Base-by-base conservation (phyloP, 805 yeast species). In the Phaffomyces thermotolerans region DNA sequence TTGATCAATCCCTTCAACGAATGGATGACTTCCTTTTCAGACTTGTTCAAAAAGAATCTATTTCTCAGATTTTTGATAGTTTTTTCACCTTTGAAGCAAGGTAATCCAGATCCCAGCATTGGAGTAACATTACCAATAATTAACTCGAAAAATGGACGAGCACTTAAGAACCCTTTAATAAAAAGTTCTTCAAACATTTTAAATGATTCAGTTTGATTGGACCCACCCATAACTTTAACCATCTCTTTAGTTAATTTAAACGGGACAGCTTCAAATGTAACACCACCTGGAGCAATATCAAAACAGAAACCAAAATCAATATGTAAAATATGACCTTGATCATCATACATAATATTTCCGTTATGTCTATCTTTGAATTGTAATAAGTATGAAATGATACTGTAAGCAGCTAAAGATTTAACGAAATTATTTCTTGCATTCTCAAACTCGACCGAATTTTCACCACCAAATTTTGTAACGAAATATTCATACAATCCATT, bases 281-380 rank as follows among this genome's bases (percentile, higher is more conserved):
- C 97, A 31, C 99, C 99, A 52, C 99, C 99, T 9, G 99, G 99
- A 30, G 87, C 97, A 63, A 93, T 93, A 67, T 93, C 99, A 62
- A 93, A 95, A 57, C 96, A 90, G 73, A 93, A 93, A 4, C 99
- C 99, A 68, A 93, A 93, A 67, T 93, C 99, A 64, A 95, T 87
- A 64, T 93, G 99, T 49, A 95, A 68, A 48, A 95, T 78, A 60
- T 93, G 96, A 6, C 99, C 99, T 56, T 86, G 84, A 47, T 82
- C 87, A 60, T 93, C 99, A 58, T 93, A 87, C 86, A 93, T 83
- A 50, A 93, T 91, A 63, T 93, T 93, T 63, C 99, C 99, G 66
- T 93, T 93, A 65, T 93, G 99, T 58, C 99, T 78, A 67, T 93
- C 99, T 59, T 95, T 95, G 67, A 93, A 87, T 58, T 91, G 98